phyloP scores from a whole-genome alignment of 495 filamentous ascomycete genomes.

The Echria macrotheca region DNA sequence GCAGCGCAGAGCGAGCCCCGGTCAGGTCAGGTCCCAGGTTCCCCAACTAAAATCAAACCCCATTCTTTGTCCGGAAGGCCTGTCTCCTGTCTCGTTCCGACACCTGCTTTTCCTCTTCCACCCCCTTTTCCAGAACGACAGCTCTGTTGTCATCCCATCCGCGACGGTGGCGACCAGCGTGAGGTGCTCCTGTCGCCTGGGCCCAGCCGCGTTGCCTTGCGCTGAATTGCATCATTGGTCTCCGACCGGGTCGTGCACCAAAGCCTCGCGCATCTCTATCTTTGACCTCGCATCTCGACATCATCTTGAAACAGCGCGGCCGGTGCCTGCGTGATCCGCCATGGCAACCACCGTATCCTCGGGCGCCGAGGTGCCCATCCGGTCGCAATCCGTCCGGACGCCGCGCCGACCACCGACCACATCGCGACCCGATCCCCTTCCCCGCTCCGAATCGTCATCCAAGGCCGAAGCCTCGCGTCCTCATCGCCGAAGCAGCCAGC shows the following conservation, averaged over 20 bases:
- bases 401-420: conserved; percentile 27
- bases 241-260: not conserved
- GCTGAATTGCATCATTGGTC: conserved; percentile 5
- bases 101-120: conserved; percentile 3
- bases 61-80: conserved; percentile 19
- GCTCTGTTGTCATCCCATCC: conserved; percentile 4
- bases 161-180: conserved; percentile 3
- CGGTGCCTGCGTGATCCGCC: not conserved
- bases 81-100: not conserved
- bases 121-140: conserved; percentile 5
- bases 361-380: conserved; percentile 29
- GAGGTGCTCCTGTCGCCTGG: not conserved
- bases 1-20: not conserved
- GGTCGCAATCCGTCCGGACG: conserved; percentile 32
- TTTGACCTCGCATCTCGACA: not conserved
- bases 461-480: conserved; percentile 39
- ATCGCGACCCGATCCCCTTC: conserved; percentile 25
- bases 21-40: conserved; percentile 8
- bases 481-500: conserved; percentile 40
- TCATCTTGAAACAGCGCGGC: too few relatives aligned
- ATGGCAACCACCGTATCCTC: conserved; percentile 28
- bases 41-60: conserved; percentile 16
- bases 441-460: conserved; percentile 28
- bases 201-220: not conserved
- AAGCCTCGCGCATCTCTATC: not conserved